Evolutionary conservation across 371 early-diverging fungal species (phyloP).

Genomic region (Parasitella parasitica): DNA sequence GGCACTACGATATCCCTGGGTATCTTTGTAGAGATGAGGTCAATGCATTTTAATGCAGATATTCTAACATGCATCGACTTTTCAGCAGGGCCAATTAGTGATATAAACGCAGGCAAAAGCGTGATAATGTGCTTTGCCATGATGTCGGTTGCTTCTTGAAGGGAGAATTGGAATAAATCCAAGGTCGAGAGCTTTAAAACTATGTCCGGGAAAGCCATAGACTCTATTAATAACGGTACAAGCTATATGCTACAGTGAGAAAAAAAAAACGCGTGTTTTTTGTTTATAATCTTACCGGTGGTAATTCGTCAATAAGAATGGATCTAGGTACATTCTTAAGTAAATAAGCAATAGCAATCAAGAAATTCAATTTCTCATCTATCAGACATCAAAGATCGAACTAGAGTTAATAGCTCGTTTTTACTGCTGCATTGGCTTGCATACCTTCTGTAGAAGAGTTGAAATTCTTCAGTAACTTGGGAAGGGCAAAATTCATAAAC

Average conservation of each 20-base stretch:
- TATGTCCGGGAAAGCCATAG: slow-evolving; percentile 60
- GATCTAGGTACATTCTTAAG: slow-evolving; percentile 78
- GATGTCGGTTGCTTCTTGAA: slow-evolving; percentile 56
- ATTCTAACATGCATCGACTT: slow-evolving; percentile 58
- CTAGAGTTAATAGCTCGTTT: neutral
- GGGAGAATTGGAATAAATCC: slow-evolving; percentile 68
- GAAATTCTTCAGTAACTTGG: slow-evolving; percentile 67
- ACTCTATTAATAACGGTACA: slow-evolving; percentile 72
- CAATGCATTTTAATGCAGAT: slow-evolving; percentile 70
- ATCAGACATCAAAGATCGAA: no score
- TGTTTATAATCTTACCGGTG: slow-evolving; percentile 62
- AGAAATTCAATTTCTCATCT: slow-evolving; percentile 62
- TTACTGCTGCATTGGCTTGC: neutral
- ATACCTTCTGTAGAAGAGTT: slow-evolving; percentile 26
- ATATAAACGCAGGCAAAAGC: slow-evolving; percentile 47
- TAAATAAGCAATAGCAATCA: slow-evolving; percentile 79
- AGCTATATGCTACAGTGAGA: slow-evolving; percentile 43
- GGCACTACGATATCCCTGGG: slow-evolving; percentile 60
- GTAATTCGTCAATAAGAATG: slow-evolving; percentile 74
- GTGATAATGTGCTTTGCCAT: slow-evolving; percentile 56
- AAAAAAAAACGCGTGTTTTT: no score
- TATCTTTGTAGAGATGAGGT: slow-evolving; percentile 62
- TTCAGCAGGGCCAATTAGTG: slow-evolving; percentile 23
- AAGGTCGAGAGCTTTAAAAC: slow-evolving; percentile 72
- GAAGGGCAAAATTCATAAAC: slow-evolving; percentile 71